phyloP scores from a whole-genome alignment of 148 eudicot genomes.

The Chenopodium formosanum region DNA sequence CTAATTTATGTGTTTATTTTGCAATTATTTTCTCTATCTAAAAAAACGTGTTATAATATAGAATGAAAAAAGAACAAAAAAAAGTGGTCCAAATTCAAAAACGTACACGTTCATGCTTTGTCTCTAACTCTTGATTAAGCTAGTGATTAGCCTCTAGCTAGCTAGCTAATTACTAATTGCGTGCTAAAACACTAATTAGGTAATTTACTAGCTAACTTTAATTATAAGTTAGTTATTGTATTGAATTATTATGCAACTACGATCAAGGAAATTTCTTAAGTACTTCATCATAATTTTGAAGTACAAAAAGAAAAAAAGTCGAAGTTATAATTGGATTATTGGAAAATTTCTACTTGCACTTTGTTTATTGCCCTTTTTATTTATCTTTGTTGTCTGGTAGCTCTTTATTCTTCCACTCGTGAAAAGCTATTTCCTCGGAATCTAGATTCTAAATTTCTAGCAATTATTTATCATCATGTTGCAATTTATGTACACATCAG shows the following conservation, averaged over 20 bases:
- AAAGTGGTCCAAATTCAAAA: background rate
- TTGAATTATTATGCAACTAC: background rate
- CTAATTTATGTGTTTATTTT: too few species aligned
- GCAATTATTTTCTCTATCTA: too few species aligned
- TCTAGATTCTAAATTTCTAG: background rate
- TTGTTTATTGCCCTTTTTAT: conserved; percentile 1
- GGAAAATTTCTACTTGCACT: background rate
- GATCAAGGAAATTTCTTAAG: background rate
- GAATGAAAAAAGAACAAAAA: background rate
- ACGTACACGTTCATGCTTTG: background rate
- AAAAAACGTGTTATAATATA: too few species aligned
- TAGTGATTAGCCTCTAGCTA: background rate
- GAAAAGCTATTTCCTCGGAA: conserved; percentile 18
- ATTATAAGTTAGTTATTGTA: background rate
- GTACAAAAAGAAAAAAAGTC: background rate
- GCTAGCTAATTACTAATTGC: conserved; percentile 8
- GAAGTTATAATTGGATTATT: conserved; percentile 8
- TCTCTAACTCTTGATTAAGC: conserved; percentile 4
- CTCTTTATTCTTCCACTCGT: conserved; percentile 20
- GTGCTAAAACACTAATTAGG: background rate
- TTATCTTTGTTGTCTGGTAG: conserved; percentile 21
- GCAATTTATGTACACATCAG: too few species aligned
- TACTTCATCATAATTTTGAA: background rate
- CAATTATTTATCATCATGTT: too few species aligned
- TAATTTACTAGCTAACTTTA: conserved; percentile 1